Base-by-base conservation (phyloP, 148 eudicot genomes). In the Rhododendron williamsianum region DNA sequence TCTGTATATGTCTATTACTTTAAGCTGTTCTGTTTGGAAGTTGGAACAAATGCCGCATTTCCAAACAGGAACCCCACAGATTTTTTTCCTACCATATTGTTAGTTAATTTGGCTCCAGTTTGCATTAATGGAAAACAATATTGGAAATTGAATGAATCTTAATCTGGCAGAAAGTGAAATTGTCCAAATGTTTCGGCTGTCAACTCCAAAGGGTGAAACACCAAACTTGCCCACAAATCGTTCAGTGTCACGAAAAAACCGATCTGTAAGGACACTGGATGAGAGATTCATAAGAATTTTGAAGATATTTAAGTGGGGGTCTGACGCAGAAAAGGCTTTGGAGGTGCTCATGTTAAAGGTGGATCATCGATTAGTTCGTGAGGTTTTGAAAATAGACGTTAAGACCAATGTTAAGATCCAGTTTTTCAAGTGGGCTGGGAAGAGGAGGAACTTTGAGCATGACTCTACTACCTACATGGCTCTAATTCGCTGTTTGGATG, bases 231-330 rank as follows among this genome's bases (percentile, higher is more conserved):
- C 90, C 56, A 9, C 41, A 19, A 88, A 76, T 77, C 82, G 84
- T 6, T 78, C 84, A 74, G 7, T 56, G 35, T 56, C 35, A 36
- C 82, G 86, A 45, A 92, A 49, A 43, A 87, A 87, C 71, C 80
- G 82, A 38, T 87, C 93, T 23, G 84, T 83, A 65, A 90, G 99
- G 88, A 87, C 72, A 78, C 89, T 97, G 80, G 98, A 95, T 84
- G 98, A 95, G 89, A 92, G 98, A 85, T 97, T 97, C 33, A 93
- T 94, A 56, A 91, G 98, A 87, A 95, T 97, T 71, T 87, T 97
- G 87, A 97, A 95, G 90, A 95, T 97, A 81, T 97, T 97, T 63
- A 97, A 95, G 89, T 97, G 99, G 99, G 99, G 99, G 23, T 92
- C 97, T 73, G 99, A 97, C 88, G 95, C 98, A 45, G 99, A 97